Evolutionary conservation across 371 early-diverging fungal species (phyloP).

Genomic region (Circinella minor): DNA sequence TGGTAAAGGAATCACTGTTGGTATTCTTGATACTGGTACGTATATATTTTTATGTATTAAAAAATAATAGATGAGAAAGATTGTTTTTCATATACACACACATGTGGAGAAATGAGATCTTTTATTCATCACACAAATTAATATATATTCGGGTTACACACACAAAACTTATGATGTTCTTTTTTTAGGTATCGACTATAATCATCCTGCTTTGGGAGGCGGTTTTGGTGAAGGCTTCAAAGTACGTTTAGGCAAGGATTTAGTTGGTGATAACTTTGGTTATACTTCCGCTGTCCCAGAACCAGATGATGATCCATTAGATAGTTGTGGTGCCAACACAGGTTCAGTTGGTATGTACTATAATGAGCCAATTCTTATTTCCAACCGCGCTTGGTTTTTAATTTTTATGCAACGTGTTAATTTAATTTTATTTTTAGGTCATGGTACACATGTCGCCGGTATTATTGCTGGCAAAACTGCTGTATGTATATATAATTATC

Average conservation of each 20-base stretch:
- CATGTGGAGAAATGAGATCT: too few species aligned
- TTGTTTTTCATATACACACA: too few species aligned
- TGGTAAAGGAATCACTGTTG: slow-evolving; percentile 76
- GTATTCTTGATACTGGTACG: slow-evolving; percentile 72
- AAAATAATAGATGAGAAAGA: too few species aligned
- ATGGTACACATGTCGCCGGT: slow-evolving; percentile 73
- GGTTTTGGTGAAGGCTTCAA: slow-evolving; percentile 66
- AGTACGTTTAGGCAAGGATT: slow-evolving; percentile 64
- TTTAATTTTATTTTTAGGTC: slow-evolving; percentile 30
- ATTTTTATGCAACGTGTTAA: neutral
- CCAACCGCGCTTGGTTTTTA: neutral
- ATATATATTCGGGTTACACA: neutral
- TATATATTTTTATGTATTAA: neutral
- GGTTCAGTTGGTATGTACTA: slow-evolving; percentile 32
- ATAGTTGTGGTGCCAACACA: slow-evolving; percentile 42
- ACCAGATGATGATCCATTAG: slow-evolving; percentile 43
- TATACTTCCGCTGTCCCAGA: slow-evolving; percentile 18
- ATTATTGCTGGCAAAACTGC: slow-evolving; percentile 62
- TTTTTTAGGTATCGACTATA: slow-evolving; percentile 58
- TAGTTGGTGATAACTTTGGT: slow-evolving; percentile 57
- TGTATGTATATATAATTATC: slow-evolving; percentile 25
- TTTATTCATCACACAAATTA: neutral
- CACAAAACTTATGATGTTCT: slow-evolving; percentile 2
- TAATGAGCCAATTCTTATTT: neutral
- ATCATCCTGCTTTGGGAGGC: slow-evolving; percentile 76